A percentile compares a stretch with the other conserved stretches of the same genome.
phyloP scores from a whole-genome alignment of 208 protist species.

The Trypanosoma mega region DNA sequence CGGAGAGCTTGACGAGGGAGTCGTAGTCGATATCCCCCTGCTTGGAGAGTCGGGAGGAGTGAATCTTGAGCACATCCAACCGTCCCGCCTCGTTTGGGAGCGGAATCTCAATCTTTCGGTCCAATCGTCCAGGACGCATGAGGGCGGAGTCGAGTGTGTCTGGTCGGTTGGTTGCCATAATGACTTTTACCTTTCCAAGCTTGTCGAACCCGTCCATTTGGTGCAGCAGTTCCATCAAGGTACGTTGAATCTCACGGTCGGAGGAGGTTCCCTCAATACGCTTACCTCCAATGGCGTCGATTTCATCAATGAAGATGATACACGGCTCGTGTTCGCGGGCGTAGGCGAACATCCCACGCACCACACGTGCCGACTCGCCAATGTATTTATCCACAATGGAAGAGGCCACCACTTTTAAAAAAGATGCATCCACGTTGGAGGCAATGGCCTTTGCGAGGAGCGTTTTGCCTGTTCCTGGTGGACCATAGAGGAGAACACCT shows the following conservation, averaged over 20 bases:
- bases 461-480: slow-evolving; percentile 95
- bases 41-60: slow-evolving; percentile 96
- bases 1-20: slow-evolving; percentile 97
- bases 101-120: slow-evolving; percentile 98
- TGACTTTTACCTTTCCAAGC: slow-evolving; percentile 99
- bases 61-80: slow-evolving; percentile 98
- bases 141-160: slow-evolving; percentile 97
- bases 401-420: slow-evolving; percentile 98
- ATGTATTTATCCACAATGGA: slow-evolving; percentile 99
- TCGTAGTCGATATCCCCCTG: slow-evolving; percentile 99
- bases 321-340: slow-evolving; percentile 98
- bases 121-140: slow-evolving; percentile 96
- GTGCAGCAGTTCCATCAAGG: slow-evolving; percentile 99
- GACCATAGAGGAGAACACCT: slow-evolving; percentile 99
- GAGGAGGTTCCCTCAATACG: slow-evolving; percentile 98
- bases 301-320: slow-evolving; percentile 99
- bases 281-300: slow-evolving; percentile 99
- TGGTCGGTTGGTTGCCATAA: slow-evolving; percentile 99
- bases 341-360: slow-evolving; percentile 99
- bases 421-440: slow-evolving; percentile 97
- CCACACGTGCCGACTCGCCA: slow-evolving; percentile 98
- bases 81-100: slow-evolving; percentile 98
- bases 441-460: slow-evolving; percentile 99
- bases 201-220: slow-evolving; percentile 99
- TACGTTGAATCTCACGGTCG: slow-evolving; percentile 99